Evolutionary conservation across 2,329 filamentous ascomycete species (phyloP).

Genomic region (Metarhizium brunneum): DNA sequence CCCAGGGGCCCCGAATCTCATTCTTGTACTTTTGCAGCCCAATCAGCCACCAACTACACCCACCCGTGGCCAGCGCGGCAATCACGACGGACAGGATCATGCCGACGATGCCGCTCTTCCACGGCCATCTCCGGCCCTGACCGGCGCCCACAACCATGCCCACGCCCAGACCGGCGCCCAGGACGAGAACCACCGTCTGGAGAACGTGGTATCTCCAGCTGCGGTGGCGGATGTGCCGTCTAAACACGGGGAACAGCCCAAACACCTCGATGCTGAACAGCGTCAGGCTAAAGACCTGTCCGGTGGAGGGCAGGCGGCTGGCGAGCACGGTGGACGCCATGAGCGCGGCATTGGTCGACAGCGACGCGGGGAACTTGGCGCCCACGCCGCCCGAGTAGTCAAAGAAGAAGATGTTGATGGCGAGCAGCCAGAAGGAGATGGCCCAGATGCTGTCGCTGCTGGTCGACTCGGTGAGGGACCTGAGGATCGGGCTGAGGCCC

Average conservation of each 20-base stretch:
- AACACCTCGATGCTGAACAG: slow-evolving; percentile 97
- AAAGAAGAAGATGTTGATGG: slow-evolving; percentile 96
- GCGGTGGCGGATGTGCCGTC: slow-evolving; percentile 74
- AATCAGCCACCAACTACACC: slow-evolving; percentile 97
- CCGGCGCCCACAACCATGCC: slow-evolving; percentile 48
- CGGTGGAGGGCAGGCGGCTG: slow-evolving; percentile 78
- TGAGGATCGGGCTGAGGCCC: slow-evolving; percentile 88
- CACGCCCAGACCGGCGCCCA: slow-evolving; percentile 71
- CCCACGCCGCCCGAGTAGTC: slow-evolving; percentile 73
- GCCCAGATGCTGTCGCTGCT: slow-evolving; percentile 96
- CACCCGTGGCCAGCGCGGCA: slow-evolving; percentile 73
- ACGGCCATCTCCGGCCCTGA: slow-evolving; percentile 33
- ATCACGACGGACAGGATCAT: slow-evolving; percentile 67
- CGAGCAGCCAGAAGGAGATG: slow-evolving; percentile 83
- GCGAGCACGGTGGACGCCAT: slow-evolving; percentile 96
- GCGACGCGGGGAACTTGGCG: slow-evolving; percentile 57
- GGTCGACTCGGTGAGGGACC: slow-evolving; percentile 89
- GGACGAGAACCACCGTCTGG: slow-evolving; percentile 66
- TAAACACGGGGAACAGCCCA: slow-evolving; percentile 92
- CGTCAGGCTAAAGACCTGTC: slow-evolving; percentile 89
- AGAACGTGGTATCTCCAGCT: slow-evolving; percentile 73
- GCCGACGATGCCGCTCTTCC: slow-evolving; percentile 55
- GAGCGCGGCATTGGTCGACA: slow-evolving; percentile 90
- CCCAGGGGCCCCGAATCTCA: slow-evolving; percentile 96
- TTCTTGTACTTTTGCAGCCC: slow-evolving; percentile 98